Conservation (phyloP, 148 eudicot species). For the Pouteria glomerata region DNA sequence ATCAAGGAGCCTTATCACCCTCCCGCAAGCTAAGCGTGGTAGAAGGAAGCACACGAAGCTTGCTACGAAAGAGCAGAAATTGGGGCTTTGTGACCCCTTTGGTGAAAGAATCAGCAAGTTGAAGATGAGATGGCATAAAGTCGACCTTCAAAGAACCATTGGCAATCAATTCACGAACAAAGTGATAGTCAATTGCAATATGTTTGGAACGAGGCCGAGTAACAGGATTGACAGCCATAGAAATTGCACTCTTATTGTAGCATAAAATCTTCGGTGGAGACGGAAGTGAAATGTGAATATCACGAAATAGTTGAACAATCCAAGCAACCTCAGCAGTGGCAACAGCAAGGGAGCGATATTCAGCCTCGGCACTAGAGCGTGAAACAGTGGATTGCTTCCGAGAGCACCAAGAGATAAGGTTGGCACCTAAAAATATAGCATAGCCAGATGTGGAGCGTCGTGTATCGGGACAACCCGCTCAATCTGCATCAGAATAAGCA, state of each 20-base stretch:
- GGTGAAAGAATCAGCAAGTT: background rate
- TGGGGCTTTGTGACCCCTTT: background rate
- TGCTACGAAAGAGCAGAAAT: background rate
- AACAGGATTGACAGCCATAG: background rate
- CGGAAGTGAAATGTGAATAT: background rate
- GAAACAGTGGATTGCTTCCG: background rate
- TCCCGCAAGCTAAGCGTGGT: background rate
- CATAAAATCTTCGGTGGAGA: background rate
- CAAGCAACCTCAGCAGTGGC: background rate
- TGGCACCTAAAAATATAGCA: background rate
- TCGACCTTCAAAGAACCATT: background rate
- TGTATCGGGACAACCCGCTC: background rate
- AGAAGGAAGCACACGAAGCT: background rate
- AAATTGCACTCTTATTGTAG: background rate
- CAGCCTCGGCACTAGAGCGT: background rate
- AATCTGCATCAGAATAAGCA: background rate
- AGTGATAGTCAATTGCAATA: background rate
- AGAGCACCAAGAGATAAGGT: background rate
- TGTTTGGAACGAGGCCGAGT: background rate
- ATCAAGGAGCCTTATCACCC: background rate
- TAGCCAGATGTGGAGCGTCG: background rate
- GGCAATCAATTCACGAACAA: background rate
- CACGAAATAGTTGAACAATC: background rate
- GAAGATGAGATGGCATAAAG: background rate
- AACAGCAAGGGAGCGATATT: background rate